Conservation (phyloP, 1,284 basidiomycete genomes). For the Lentinula novae-zelandiae region DNA sequence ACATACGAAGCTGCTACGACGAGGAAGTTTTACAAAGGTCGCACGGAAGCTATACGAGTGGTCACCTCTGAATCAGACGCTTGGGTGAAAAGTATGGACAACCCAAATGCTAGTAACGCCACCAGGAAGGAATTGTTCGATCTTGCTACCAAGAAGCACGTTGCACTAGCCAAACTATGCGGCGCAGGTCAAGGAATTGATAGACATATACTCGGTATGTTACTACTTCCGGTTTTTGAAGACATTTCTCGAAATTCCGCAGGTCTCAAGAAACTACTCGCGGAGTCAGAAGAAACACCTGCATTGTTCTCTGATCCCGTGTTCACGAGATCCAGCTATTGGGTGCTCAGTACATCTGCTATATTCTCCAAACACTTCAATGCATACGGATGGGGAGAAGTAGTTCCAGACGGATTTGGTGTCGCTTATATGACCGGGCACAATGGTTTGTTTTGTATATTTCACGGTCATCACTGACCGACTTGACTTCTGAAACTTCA, state of each 20-base stretch:
- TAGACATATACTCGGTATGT: slow-evolving; percentile 75
- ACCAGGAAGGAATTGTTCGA: slow-evolving; percentile 59
- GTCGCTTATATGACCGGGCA: slow-evolving; percentile 55
- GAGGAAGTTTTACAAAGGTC: slow-evolving; percentile 78
- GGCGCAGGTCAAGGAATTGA: slow-evolving; percentile 77
- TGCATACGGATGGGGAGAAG: slow-evolving; percentile 86
- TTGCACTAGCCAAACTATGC: slow-evolving; percentile 66
- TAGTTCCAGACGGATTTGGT: slow-evolving; percentile 62
- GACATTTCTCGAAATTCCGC: neutral
- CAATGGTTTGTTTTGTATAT: slow-evolving; percentile 23
- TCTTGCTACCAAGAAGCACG: slow-evolving; percentile 68
- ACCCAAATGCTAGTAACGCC: slow-evolving; percentile 31
- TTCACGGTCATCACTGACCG: neutral
- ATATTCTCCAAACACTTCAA: slow-evolving; percentile 80
- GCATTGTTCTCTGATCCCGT: slow-evolving; percentile 73
- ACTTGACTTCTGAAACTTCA: neutral
- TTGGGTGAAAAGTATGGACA: slow-evolving; percentile 76
- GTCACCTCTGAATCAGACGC: slow-evolving; percentile 68
- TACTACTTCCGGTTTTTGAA: neutral
- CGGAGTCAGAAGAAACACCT: slow-evolving; percentile 60
- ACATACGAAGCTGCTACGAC: slow-evolving; percentile 92
- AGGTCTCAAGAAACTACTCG: slow-evolving; percentile 68
- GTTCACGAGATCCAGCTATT: slow-evolving; percentile 59
- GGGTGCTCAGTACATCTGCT: slow-evolving; percentile 83
- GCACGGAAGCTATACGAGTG: slow-evolving; percentile 87